Percentiles rank a stretch among this genome's conserved stretches.
Evolutionary conservation across 495 filamentous ascomycete species (phyloP).

Genomic region (Amphirosellinia nigrospora): DNA sequence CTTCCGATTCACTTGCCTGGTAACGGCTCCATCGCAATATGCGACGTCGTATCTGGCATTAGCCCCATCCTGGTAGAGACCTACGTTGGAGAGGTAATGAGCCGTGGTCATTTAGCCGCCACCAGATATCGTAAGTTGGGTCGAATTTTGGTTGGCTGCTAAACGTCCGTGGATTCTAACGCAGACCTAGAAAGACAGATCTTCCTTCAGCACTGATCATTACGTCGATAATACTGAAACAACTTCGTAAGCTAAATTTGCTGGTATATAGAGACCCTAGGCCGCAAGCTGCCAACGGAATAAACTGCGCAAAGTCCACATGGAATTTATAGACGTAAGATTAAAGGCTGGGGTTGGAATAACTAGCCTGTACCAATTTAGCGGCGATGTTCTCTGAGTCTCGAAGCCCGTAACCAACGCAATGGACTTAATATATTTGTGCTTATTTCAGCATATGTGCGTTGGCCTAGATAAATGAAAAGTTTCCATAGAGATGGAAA

Average conservation of each 20-base stretch:
- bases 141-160: not conserved
- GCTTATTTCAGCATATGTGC: too few relatives aligned
- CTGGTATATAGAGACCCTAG: not conserved
- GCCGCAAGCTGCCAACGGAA: not conserved
- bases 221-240: not conserved
- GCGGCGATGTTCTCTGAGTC: not conserved
- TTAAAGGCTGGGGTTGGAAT: not conserved
- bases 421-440: too few relatives aligned
- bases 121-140: not conserved
- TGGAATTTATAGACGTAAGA: too few relatives aligned
- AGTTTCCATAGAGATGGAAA: not conserved
- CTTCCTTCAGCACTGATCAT: not conserved
- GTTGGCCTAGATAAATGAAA: too few relatives aligned
- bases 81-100: not conserved
- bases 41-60: not conserved
- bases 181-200: not conserved
- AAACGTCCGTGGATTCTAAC: not conserved
- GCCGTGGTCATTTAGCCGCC: not conserved
- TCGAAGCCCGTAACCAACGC: not conserved
- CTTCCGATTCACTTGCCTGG: not conserved
- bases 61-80: not conserved
- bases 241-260: not conserved
- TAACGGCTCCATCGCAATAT: not conserved
- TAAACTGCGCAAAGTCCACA: not conserved
- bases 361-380: not conserved